Evolutionary conservation across 139 green algal species (phyloP), one percentile per base, ranked within the genome.

Genomic region (Yamagishiella unicocca): DNA sequence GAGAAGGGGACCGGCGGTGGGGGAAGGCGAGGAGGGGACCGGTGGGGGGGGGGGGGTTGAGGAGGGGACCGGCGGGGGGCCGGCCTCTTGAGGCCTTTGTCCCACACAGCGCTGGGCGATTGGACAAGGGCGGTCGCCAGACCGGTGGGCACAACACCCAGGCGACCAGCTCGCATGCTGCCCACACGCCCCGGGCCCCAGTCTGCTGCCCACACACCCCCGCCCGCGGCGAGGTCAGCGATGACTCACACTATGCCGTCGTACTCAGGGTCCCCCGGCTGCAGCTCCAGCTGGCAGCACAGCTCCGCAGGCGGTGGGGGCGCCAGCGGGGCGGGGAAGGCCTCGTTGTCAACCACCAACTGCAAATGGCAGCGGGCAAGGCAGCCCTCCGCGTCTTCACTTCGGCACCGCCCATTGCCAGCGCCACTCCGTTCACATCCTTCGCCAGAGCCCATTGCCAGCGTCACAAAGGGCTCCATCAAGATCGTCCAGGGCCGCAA

Each of bases 341-440:
- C 61, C 79, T 85, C 79, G 43, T 85, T 75, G 58, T 85, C 79
- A 19, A 76, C 79, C 0, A 85, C 35, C 14, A 85, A n/a, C 79
- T 85, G 79, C 22, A n/a, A n/a, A n/a, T n/a, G n/a, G n/a, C n/a
- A n/a, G n/a, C n/a, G n/a, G n/a, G n/a, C n/a, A n/a, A n/a, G n/a
- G n/a, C n/a, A n/a, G n/a, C n/a, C n/a, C n/a, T n/a, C n/a, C n/a
- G n/a, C n/a, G n/a, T n/a, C n/a, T n/a, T n/a, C n/a, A n/a, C n/a
- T n/a, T n/a, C n/a, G n/a, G n/a, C n/a, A n/a, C n/a, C n/a, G n/a
- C n/a, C n/a, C n/a, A n/a, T n/a, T n/a, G n/a, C n/a, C n/a, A n/a
- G n/a, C n/a, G n/a, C n/a, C n/a, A n/a, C n/a, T n/a, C n/a, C n/a
- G n/a, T n/a, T n/a, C n/a, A n/a, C n/a, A n/a, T n/a, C n/a, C n/a